Percentiles rank a stretch among this genome's conserved stretches.
Evolutionary conservation across 169 alveolate genomes (phyloP).

Genomic region (Eimeria praecox): DNA sequence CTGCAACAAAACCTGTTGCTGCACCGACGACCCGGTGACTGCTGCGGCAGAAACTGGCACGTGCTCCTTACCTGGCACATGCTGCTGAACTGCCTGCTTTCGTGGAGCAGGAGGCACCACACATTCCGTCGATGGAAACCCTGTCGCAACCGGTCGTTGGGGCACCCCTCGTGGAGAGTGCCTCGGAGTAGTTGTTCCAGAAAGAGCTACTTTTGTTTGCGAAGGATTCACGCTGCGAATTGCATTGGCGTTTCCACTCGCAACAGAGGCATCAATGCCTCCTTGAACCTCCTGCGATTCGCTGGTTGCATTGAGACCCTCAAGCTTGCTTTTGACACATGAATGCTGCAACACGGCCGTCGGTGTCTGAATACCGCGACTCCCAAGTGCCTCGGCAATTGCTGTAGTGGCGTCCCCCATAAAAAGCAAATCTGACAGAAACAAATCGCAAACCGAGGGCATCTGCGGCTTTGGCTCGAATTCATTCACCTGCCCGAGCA

Average conservation of each 20-base stretch:
- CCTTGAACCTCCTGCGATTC: conserved; percentile 35
- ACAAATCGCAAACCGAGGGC: not conserved
- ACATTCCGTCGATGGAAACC: not conserved
- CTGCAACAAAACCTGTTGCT: conserved; percentile 50
- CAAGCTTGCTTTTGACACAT: conserved; percentile 45
- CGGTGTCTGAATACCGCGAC: conserved; percentile 51
- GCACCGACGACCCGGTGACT: conserved; percentile 19
- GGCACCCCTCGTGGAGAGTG: conserved; percentile 65
- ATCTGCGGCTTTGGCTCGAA: not conserved
- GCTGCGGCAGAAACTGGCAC: conserved; percentile 7
- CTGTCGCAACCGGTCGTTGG: conserved; percentile 13
- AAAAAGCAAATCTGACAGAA: conserved; percentile 50
- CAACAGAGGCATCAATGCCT: not conserved
- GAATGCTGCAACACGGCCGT: conserved; percentile 61
- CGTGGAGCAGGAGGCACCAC: not conserved
- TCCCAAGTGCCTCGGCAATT: conserved; percentile 70
- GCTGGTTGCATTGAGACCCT: conserved; percentile 30
- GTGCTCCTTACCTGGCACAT: not conserved
- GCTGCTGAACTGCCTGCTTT: conserved; percentile 17
- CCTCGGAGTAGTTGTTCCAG: conserved; percentile 36
- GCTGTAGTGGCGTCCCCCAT: conserved; percentile 67
- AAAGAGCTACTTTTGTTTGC: not conserved
- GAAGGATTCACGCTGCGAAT: conserved; percentile 24
- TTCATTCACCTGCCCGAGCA: not conserved
- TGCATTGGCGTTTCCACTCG: not conserved